Evolutionary conservation across 305 asterid genomes (phyloP).

Genomic region (Plantago rigida): DNA sequence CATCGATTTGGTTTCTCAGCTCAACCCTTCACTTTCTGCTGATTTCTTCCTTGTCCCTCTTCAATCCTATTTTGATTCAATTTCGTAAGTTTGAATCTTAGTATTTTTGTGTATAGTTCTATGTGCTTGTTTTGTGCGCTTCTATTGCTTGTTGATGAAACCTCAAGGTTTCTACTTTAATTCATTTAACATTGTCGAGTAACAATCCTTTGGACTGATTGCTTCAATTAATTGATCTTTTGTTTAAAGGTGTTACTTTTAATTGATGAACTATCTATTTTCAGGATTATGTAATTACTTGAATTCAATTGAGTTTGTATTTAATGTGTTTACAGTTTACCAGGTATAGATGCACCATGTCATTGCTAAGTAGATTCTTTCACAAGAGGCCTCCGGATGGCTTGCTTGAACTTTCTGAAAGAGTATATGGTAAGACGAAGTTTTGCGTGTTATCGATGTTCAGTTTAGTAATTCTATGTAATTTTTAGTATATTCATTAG

Average conservation of each 20-base stretch:
- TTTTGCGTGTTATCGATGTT: conserved; percentile 8
- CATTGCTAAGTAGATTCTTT: conserved; percentile 83
- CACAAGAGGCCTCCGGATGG: conserved; percentile 96
- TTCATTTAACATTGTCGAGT: not conserved
- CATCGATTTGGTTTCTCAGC: no score
- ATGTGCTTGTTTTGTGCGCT: not conserved
- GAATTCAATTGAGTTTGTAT: conserved; percentile 27
- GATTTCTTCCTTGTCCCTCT: not conserved
- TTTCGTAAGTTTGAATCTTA: not conserved
- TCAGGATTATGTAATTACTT: not conserved
- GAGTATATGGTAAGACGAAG: conserved; percentile 61
- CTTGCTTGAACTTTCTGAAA: conserved; percentile 74
- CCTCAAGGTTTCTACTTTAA: conserved; percentile 4
- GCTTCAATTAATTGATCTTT: not conserved
- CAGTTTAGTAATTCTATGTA: not conserved
- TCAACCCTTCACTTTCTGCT: no score
- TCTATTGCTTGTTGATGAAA: conserved; percentile 16
- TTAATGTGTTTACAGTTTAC: conserved; percentile 25
- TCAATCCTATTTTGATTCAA: not conserved
- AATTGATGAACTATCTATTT: no score
- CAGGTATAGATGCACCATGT: conserved; percentile 31
- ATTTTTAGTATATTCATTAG: conserved; percentile 19
- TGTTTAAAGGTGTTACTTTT: no score
- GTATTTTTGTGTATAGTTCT: not conserved
- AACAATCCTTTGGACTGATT: conserved; percentile 12